Evolutionary conservation across 805 yeast species (phyloP).

Genomic region (Candida awuae): DNA sequence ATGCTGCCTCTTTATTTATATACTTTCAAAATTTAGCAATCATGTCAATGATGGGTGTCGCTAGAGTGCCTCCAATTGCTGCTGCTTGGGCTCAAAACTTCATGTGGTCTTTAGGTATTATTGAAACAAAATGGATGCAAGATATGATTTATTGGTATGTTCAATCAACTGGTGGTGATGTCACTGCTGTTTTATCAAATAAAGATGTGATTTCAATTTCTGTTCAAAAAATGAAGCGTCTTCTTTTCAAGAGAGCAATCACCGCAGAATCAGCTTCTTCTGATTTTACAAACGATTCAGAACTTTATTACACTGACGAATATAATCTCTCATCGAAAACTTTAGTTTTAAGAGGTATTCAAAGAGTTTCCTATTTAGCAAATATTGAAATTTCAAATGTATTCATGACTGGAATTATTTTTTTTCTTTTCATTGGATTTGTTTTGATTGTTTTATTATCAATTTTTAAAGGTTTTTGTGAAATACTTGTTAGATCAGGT

Average conservation of each 20-base stretch:
- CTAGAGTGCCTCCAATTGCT: constrained; percentile 89
- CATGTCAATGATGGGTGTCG: constrained; percentile 92
- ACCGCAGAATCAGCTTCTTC: constrained; percentile 30
- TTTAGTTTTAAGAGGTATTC: constrained; percentile 80
- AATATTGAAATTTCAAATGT: constrained; percentile 79
- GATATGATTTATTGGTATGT: constrained; percentile 76
- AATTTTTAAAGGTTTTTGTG: constrained; percentile 63
- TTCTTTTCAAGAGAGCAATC: constrained; percentile 32
- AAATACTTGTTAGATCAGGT: constrained; percentile 49
- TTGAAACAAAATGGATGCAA: constrained; percentile 75
- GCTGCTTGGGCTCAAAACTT: constrained; percentile 86
- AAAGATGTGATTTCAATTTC: constrained; percentile 64
- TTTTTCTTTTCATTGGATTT: constrained; percentile 71
- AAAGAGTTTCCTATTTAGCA: constrained; percentile 81
- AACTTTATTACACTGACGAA: constrained; percentile 66
- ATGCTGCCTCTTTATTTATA: constrained; percentile 83
- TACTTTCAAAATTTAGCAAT: constrained; percentile 92
- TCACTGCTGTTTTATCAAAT: constrained; percentile 67
- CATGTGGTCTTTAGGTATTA: constrained; percentile 93
- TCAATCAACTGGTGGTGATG: constrained; percentile 82
- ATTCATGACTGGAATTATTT: constrained; percentile 79
- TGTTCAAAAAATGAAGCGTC: constrained; percentile 51
- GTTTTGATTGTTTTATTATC: constrained; percentile 47
- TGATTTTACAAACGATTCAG: constrained; percentile 42
- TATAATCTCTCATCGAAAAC: constrained; percentile 57